Base-by-base conservation (phyloP, 108 stramenopile species). In the Skeletonema potamos region DNA sequence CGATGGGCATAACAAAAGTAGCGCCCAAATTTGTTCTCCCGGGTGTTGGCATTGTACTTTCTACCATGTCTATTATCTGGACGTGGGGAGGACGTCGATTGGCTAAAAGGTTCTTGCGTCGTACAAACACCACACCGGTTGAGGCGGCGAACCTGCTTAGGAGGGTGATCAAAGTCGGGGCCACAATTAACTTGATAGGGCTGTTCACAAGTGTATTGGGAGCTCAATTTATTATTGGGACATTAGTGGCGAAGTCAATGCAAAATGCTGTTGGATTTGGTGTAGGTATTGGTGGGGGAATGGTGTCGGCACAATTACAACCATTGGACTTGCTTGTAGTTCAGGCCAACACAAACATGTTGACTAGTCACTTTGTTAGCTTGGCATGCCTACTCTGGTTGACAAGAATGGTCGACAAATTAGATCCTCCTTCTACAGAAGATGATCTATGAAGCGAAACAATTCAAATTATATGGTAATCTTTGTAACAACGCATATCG, bases 281-380 rank as follows among this genome's bases (percentile, higher is more conserved):
- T 24, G 82, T 63, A 3, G 83, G 78, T 27, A 54, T 70, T 4
- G 67, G 74, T 6, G 83, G 74, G 24, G 77, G 73, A 12, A 64
- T 83, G 30, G 58, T 59, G 11, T 43, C 84, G 46, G 20, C 84
- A 30, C 84, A 83, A 46, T 37, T 96, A 28, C 95, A 94, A 63
- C 90, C 95, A 26, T 71, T 96, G 62, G 95, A 96, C 70, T 86
- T 96, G 9, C 77, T 96, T 60, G 84, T 96, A 27, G 92, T 96
- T 7, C 96, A 97, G 78, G 96, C 94, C 41, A 97, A 96, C 85
- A 96, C 95, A 27, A 97, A 97, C 74, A 87, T 92, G 24, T 74
- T 97, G 41, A 79, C 91, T 27, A 91, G 90, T 70, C 96, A 97
- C 71, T 94, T 96, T 85, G 68, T 85, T 30, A 92, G 92, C 60